phyloP scores from a whole-genome alignment of 2,329 filamentous ascomycete genomes.

The Catunica adiposa region DNA sequence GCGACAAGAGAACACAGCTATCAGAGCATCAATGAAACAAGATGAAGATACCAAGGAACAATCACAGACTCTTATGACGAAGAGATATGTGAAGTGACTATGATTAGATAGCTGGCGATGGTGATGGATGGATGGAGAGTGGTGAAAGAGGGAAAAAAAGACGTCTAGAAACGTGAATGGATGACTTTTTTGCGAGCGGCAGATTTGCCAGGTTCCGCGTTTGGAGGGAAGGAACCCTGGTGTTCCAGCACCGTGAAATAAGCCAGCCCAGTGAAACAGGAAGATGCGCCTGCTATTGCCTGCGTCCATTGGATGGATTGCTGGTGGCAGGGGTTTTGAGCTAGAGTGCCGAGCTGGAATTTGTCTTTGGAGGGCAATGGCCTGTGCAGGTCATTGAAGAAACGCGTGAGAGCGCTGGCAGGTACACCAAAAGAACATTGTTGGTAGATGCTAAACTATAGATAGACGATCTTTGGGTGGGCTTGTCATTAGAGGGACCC shows the following conservation, averaged over 20 bases:
- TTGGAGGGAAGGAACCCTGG: not conserved
- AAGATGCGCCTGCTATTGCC: too few species aligned
- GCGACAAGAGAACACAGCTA: conserved; percentile 1
- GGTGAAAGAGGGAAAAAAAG: not conserved
- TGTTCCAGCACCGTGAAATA: not conserved
- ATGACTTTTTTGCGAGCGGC: conserved; percentile 1
- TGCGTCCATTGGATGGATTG: too few species aligned
- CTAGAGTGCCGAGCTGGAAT: not conserved
- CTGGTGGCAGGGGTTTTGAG: too few species aligned
- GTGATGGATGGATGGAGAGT: not conserved
- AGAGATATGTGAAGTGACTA: not conserved
- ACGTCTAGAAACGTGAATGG: not conserved
- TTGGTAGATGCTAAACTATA: too few species aligned
- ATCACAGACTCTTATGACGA: too few species aligned
- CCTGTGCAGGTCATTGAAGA: not conserved
- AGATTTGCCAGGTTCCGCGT: not conserved
- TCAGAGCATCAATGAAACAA: not conserved
- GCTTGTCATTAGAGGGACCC: too few species aligned
- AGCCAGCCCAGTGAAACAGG: not conserved
- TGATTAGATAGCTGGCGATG: not conserved
- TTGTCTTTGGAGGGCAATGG: not conserved
- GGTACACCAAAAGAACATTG: not conserved
- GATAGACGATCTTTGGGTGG: too few species aligned
- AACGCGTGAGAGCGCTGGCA: not conserved
- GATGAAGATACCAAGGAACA: not conserved